These are phyloP conservation scores for Glycyrrhiza uralensis DNA, from an alignment of 306 rosid species.

Conservation along the genomic window DNA sequence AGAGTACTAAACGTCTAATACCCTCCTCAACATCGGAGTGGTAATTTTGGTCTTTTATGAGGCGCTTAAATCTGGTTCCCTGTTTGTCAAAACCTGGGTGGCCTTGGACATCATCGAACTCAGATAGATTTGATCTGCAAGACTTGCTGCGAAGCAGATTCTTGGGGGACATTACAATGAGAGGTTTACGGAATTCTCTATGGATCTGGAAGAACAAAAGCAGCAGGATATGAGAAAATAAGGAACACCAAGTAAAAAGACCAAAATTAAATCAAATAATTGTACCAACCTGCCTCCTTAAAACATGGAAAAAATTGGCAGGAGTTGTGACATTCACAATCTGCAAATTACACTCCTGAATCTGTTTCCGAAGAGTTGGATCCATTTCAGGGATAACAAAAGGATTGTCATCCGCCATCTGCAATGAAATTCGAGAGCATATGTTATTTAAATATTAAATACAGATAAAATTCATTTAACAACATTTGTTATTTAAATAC, in stretches of 20 bases:
- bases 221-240: conserved; percentile 17
- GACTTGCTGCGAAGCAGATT: conserved; percentile 90
- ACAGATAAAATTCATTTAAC: background rate
- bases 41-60: conserved; percentile 78
- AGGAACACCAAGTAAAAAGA: background rate
- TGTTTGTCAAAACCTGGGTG: conserved; percentile 99
- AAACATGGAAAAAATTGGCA: conserved; percentile 95
- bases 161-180: conserved; percentile 93
- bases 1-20: conserved; percentile 81
- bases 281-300: conserved; percentile 83
- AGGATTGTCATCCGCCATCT: conserved; percentile 99
- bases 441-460: conserved; percentile 13
- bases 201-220: conserved; percentile 51
- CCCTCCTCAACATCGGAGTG: conserved; percentile 83
- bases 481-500: conserved; percentile 15
- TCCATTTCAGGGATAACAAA: conserved; percentile 96
- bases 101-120: conserved; percentile 98
- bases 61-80: conserved; percentile 97
- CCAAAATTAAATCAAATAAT: conserved; percentile 10
- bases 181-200: conserved; percentile 94
- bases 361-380: conserved; percentile 83
- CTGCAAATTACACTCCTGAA: conserved; percentile 99
- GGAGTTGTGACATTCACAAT: conserved; percentile 96
- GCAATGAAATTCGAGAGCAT: conserved; percentile 38
- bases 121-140: conserved; percentile 85